A percentile compares a stretch with the other conserved stretches of the same genome.
Evolutionary conservation across 2,329 filamentous ascomycete species (phyloP).

Genomic region (Chaetomium olivaceum): DNA sequence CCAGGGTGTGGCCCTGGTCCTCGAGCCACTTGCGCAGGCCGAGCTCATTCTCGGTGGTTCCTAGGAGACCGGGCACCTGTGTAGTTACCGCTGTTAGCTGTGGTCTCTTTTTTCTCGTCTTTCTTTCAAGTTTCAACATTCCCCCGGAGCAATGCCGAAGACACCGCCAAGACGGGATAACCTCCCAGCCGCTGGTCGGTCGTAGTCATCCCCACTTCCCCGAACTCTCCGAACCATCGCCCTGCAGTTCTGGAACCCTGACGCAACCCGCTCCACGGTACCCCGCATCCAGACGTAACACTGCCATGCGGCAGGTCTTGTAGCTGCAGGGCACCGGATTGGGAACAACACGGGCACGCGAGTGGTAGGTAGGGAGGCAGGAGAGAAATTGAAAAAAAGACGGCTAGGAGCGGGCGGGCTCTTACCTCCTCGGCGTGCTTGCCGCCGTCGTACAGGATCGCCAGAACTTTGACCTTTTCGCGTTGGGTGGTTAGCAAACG

Average conservation of each 20-base stretch:
- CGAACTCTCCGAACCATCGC: slow-evolving; percentile 1
- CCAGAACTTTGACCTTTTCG: slow-evolving; percentile 87
- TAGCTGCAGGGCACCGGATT: not conserved
- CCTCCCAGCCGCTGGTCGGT: not conserved
- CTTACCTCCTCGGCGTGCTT: slow-evolving; percentile 83
- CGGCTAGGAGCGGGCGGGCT: slow-evolving; percentile 19
- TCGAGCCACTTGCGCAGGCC: slow-evolving; percentile 97
- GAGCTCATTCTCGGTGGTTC: slow-evolving; percentile 97
- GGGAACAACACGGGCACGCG: slow-evolving; percentile 3
- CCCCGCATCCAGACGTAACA: slow-evolving; percentile 20
- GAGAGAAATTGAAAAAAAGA: slow-evolving; percentile 11
- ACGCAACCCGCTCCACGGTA: slow-evolving; percentile 9
- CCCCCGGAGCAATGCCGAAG: not conserved
- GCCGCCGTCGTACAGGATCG: slow-evolving; percentile 89
- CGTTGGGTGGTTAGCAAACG: slow-evolving; percentile 56
- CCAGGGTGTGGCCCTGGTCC: slow-evolving; percentile 90
- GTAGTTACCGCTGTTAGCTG: slow-evolving; percentile 2
- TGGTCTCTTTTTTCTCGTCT: not conserved
- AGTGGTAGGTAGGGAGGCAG: not conserved
- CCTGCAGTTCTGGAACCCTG: not conserved
- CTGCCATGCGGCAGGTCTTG: not conserved
- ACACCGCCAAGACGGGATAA: not conserved
- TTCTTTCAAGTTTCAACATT: not conserved
- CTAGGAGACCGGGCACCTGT: slow-evolving; percentile 77
- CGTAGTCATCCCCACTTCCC: not conserved